phyloP scores from a whole-genome alignment of 163 green algal genomes.

The Scenedesmus sp. region DNA sequence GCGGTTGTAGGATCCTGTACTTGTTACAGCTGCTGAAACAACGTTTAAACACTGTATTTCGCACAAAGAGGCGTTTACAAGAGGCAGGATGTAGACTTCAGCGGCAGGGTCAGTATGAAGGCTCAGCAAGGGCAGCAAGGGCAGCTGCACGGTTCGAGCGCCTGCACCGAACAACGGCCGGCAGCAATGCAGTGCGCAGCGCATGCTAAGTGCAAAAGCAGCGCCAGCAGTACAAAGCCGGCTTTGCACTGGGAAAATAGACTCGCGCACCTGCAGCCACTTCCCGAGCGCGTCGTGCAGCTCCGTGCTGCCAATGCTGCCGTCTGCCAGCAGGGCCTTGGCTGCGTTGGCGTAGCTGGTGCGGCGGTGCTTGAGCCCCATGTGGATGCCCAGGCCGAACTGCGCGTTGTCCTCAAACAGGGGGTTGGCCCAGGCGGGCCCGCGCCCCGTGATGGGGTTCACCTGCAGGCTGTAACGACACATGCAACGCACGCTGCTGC shows the following conservation, averaged over 20 bases:
- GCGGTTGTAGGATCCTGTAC: too few relatives aligned
- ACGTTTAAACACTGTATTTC: too few relatives aligned
- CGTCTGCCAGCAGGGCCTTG: constrained; percentile 50
- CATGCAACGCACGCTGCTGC: neutral
- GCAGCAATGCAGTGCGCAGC: neutral
- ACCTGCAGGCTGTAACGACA: neutral
- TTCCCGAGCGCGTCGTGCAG: constrained; percentile 56
- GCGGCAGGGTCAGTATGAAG: too few relatives aligned
- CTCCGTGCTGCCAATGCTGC: neutral
- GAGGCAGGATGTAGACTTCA: too few relatives aligned
- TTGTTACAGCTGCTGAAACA: too few relatives aligned
- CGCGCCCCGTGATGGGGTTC: constrained; percentile 45
- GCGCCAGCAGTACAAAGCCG: neutral
- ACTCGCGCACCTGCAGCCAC: constrained; percentile 57
- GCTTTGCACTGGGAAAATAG: too few relatives aligned
- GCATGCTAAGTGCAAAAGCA: neutral
- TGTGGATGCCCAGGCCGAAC: constrained; percentile 74
- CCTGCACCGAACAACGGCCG: too few relatives aligned
- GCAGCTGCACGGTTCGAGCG: too few relatives aligned
- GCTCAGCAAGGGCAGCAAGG: neutral
- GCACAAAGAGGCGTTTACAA: too few relatives aligned
- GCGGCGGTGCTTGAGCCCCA: constrained; percentile 70
- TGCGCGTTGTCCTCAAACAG: constrained; percentile 78
- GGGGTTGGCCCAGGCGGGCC: constrained; percentile 76
- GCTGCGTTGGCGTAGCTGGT: constrained; percentile 53